phyloP scores from a whole-genome alignment of 768 basidiomycete genomes.

The Rhodosporidiobolus odoratus region DNA sequence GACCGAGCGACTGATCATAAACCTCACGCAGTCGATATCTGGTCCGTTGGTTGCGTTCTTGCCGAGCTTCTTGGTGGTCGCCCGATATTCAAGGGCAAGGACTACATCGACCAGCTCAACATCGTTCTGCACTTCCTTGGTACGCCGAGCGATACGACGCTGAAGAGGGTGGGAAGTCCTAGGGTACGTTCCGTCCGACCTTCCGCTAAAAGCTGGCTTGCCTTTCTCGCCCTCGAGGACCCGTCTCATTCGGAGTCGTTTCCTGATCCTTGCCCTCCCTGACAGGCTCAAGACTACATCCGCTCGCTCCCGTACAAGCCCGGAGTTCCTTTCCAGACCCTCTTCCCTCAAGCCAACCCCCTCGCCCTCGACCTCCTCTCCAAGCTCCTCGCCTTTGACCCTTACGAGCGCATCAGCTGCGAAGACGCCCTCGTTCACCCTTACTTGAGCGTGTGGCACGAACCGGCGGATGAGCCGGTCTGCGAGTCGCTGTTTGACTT shows the following conservation, averaged over 20 bases:
- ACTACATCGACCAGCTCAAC: conserved; percentile 97
- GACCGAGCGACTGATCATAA: neutral
- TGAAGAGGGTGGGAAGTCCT: conserved; percentile 91
- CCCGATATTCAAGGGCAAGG: conserved; percentile 72
- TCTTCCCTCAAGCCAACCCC: conserved; percentile 92
- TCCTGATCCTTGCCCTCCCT: neutral
- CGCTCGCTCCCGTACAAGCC: conserved; percentile 96
- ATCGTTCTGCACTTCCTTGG: conserved; percentile 91
- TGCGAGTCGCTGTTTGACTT: conserved; percentile 74
- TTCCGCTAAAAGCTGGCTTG: neutral
- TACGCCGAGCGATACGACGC: conserved; percentile 91
- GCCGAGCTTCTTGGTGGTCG: conserved; percentile 51
- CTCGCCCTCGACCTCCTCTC: conserved; percentile 86
- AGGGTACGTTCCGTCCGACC: conserved; percentile 56
- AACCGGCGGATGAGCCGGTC: conserved; percentile 53
- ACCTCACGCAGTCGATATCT: conserved; percentile 47
- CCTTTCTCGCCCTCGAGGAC: neutral
- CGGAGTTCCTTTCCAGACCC: conserved; percentile 78
- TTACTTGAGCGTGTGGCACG: conserved; percentile 88
- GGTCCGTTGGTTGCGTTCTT: conserved; percentile 53
- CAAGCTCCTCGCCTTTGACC: conserved; percentile 91
- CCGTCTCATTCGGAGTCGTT: neutral
- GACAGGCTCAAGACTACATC: conserved; percentile 92
- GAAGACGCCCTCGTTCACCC: conserved; percentile 93
- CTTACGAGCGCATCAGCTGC: conserved; percentile 90